Conservation (phyloP, 2,329 filamentous ascomycete genomes). For the Hypoxylon sp. region DNA sequence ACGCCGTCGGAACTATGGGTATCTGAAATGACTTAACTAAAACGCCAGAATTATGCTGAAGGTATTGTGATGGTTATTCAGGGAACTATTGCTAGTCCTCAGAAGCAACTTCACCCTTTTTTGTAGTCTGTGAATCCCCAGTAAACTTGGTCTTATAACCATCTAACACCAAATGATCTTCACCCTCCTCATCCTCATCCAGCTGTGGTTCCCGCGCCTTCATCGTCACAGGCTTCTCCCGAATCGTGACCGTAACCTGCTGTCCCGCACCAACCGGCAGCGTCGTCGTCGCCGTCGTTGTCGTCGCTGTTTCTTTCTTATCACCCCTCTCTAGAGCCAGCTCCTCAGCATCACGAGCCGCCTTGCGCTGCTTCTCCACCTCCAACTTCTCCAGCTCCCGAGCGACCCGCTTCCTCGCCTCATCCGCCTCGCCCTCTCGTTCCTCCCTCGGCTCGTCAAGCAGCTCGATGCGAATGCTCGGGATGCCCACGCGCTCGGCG, state of each 20-base stretch:
- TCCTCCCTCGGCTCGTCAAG: conserved; percentile 66
- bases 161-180: conserved; percentile 58
- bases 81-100: too few relatives aligned
- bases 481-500: conserved; percentile 76
- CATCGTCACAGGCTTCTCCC: conserved; percentile 58
- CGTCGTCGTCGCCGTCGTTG: too few relatives aligned
- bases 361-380: conserved; percentile 51
- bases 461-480: conserved; percentile 66
- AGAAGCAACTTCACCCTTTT: conserved; percentile 19
- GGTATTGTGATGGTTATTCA: too few relatives aligned
- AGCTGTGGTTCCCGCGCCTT: conserved; percentile 51
- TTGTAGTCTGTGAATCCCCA: conserved; percentile 36
- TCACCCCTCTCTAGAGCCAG: conserved; percentile 47
- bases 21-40: conserved; percentile 26
- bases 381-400: conserved; percentile 53
- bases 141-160: conserved; percentile 58
- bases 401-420: conserved; percentile 43
- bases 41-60: conserved; percentile 32
- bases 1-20: conserved; percentile 17
- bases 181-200: conserved; percentile 43
- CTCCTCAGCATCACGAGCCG: conserved; percentile 41
- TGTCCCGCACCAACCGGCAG: conserved; percentile 41
- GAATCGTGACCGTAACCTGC: conserved; percentile 57
- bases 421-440: conserved; percentile 49
- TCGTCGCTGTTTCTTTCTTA: conserved; percentile 42